Conservation (phyloP, 2,329 filamentous ascomycete genomes). For the Verruconis gallopava region DNA sequence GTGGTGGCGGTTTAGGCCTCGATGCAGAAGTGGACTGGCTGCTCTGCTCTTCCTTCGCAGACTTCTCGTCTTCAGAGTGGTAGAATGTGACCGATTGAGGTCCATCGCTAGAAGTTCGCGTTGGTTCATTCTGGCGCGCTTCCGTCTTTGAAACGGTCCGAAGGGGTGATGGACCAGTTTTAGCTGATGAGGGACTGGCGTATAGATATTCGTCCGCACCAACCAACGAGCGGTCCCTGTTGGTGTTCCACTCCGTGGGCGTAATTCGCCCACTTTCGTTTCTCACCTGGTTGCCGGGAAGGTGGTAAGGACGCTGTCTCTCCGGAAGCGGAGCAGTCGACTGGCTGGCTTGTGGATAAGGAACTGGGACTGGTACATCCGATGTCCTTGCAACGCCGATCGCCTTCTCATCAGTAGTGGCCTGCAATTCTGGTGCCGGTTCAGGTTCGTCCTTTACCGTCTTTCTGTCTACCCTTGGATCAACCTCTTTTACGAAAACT, state of each 20-base stretch:
- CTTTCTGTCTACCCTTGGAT: background rate
- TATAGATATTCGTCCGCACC: constrained; percentile 6
- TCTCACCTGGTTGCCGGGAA: constrained; percentile 5
- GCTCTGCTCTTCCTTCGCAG: background rate
- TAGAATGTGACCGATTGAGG: constrained; percentile 9
- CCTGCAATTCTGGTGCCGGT: too few relatives aligned
- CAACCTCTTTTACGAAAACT: too few relatives aligned
- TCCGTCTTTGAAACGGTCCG: constrained; percentile 4
- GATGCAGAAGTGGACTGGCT: background rate
- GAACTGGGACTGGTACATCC: constrained; percentile 21
- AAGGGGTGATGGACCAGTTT: constrained; percentile 2
- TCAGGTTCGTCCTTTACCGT: too few relatives aligned
- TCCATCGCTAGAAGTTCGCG: background rate
- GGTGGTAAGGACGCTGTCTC: constrained; percentile 9
- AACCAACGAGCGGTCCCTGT: background rate
- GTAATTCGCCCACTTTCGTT: too few relatives aligned
- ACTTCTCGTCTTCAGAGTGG: background rate
- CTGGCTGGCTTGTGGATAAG: background rate
- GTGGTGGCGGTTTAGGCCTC: background rate
- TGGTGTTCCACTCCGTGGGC: background rate
- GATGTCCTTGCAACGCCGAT: constrained; percentile 33
- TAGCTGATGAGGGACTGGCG: too few relatives aligned
- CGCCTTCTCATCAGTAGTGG: constrained; percentile 15
- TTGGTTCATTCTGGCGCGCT: background rate
- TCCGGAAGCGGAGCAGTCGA: constrained; percentile 11